These are phyloP conservation scores for Fraxinus xanthoxyloides DNA, from an alignment of 305 asterid species.

Conservation along the genomic window DNA sequence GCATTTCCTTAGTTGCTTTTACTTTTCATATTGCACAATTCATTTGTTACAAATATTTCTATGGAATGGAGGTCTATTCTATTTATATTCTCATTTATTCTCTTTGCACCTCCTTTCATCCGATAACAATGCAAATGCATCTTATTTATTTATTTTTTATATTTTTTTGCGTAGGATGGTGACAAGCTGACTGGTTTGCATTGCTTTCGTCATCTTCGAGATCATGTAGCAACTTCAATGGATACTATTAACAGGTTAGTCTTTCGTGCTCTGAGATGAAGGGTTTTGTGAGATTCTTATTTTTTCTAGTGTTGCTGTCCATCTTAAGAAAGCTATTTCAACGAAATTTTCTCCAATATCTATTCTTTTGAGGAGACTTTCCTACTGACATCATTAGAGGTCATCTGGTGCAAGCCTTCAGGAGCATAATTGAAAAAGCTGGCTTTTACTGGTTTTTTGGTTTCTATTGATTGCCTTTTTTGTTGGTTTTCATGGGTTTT, in stretches of 20 bases:
- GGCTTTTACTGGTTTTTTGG: conserved; percentile 1
- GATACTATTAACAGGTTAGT: conserved; percentile 93
- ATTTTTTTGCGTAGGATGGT: conserved; percentile 53
- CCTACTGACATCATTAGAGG: neutral
- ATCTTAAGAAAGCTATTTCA: conserved; percentile 18
- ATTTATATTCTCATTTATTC: neutral
- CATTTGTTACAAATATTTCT: neutral
- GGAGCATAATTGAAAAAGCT: neutral
- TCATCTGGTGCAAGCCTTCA: conserved; percentile 6
- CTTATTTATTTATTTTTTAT: too few species aligned
- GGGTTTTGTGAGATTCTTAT: conserved; percentile 14
- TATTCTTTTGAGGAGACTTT: neutral
- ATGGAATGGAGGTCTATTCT: neutral
- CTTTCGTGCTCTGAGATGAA: conserved; percentile 23
- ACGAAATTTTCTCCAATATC: conserved; percentile 4
- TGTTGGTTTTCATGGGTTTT: conserved; percentile 1
- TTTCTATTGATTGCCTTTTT: neutral
- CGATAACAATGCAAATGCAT: conserved; percentile 13
- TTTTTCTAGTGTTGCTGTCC: conserved; percentile 24
- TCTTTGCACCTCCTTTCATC: conserved; percentile 3
- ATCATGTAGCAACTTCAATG: conserved; percentile 69
- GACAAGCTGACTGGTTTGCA: conserved; percentile 94
- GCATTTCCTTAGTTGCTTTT: neutral
- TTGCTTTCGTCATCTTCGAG: conserved; percentile 97
- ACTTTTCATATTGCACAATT: neutral